phyloP scores from a whole-genome alignment of 768 basidiomycete species.

The Mycena sanguinolenta region DNA sequence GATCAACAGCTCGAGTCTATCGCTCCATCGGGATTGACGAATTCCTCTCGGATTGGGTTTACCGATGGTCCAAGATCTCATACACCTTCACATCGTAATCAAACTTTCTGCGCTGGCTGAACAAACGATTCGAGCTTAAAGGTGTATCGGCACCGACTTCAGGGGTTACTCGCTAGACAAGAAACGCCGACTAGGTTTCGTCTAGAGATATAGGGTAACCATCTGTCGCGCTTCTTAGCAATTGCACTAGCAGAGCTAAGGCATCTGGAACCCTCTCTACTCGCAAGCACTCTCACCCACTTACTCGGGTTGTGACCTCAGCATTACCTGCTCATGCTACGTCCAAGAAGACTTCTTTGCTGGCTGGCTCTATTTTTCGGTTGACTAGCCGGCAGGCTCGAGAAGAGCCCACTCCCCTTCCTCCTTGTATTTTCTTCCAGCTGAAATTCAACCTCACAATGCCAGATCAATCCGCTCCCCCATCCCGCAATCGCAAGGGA shows the following conservation, averaged over 20 bases:
- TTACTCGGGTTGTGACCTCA: conserved; percentile 17
- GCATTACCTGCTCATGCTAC: conserved; percentile 2
- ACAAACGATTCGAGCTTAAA: neutral
- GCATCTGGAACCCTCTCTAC: conserved; percentile 4
- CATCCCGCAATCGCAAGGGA: conserved; percentile 13
- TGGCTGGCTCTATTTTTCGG: conserved; percentile 14
- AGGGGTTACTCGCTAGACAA: neutral
- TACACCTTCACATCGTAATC: too few relatives aligned
- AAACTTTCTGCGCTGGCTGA: too few relatives aligned
- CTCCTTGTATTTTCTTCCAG: neutral
- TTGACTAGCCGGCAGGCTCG: neutral
- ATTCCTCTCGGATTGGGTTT: too few relatives aligned
- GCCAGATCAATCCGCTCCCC: conserved; percentile 2
- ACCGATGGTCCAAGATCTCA: too few relatives aligned
- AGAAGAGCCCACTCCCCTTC: neutral
- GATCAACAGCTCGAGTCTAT: too few relatives aligned
- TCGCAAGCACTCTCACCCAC: neutral
- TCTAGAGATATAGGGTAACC: neutral
- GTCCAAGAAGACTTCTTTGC: conserved; percentile 13
- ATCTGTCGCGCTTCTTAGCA: conserved; percentile 9
- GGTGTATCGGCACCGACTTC: neutral
- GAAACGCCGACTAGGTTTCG: neutral
- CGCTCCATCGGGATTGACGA: too few relatives aligned
- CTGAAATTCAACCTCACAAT: neutral
- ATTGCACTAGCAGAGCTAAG: neutral